Conservation (phyloP, 108 stramenopile species). For the Ochromonas danica region DNA sequence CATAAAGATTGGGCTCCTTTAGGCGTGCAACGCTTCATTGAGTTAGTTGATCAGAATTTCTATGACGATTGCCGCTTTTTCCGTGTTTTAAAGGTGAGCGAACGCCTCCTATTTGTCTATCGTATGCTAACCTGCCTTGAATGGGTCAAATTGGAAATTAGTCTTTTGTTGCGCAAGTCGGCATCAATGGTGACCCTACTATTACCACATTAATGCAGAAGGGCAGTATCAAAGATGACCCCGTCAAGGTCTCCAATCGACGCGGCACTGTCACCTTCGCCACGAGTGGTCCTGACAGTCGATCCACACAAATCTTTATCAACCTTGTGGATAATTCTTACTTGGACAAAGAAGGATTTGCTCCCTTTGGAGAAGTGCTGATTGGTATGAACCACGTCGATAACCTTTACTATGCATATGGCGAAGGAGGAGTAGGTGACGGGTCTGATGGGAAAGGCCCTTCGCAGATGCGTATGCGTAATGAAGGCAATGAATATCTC, state of each 20-base stretch:
- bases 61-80: conserved; percentile 62
- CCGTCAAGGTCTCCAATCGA: conserved; percentile 71
- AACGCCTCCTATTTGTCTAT: background rate
- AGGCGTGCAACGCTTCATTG: conserved; percentile 55
- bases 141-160: conserved; percentile 36
- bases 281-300: conserved; percentile 77
- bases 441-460: conserved; percentile 38
- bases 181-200: conserved; percentile 66
- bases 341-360: conserved; percentile 85
- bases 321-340: conserved; percentile 73
- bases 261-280: conserved; percentile 83
- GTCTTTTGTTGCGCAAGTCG: conserved; percentile 85
- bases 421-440: conserved; percentile 40
- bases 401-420: conserved; percentile 72
- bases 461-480: conserved; percentile 37
- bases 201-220: conserved; percentile 46
- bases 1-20: conserved; percentile 50
- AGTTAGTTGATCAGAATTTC: conserved; percentile 52
- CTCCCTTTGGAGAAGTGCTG: conserved; percentile 81
- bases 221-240: conserved; percentile 64
- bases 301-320: conserved; percentile 89
- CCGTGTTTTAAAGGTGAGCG: conserved; percentile 64
- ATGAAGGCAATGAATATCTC: conserved; percentile 40
- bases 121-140: background rate
- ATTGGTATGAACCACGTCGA: conserved; percentile 84